Evolutionary conservation across 495 filamentous ascomycete species (phyloP), one percentile per base, ranked within the genome.

Genomic region (Cercophora sp.): DNA sequence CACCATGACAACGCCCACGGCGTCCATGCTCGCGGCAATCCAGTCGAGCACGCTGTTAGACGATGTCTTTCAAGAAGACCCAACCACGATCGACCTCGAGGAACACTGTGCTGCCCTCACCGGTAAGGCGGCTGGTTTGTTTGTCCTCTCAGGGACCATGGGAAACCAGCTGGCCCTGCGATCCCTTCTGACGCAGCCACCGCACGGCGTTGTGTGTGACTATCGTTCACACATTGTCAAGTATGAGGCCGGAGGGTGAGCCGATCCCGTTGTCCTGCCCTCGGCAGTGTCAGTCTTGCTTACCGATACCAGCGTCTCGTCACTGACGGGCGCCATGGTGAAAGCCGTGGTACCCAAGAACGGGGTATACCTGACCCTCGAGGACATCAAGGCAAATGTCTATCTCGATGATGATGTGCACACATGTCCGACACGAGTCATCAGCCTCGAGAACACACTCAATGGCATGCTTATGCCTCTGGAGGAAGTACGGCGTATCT

Each of bases 131-230:
- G 83, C 82, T 25, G 84, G 79, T 0, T 73, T 91, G 0, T 81
- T 96, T 36, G 89, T 96, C 19, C 73, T 93, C 42, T 91, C 86
- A 0, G 92, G 92, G 3, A 96, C 92, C 15, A 94, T 96, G 89
- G 92, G 85, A 27, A 93, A 93, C 70, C 87, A 91, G 57, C 69
- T 93, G 49, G 81, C 79, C 11, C 60, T 93, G 15, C 79, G 87
- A 5, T 70, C 85, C 1, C 77, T 87, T 49, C 76, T 93, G 23
- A 75, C 68, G 0, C 84, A 84, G 47, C 87, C 87, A 2, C 88
- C 88, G 0, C 80, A 91, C 64, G 76, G 79, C 10, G 76, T 93
- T 3, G 69, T 93, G 22, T 82, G 80, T 53, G 87, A 91, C 59
- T 66, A 77, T 51, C 75, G 85, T 6, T 73, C 77, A 0, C 87